Evolutionary conservation across 1,139 yeast species (phyloP).

Genomic region (Petasospora rhodanensis): DNA sequence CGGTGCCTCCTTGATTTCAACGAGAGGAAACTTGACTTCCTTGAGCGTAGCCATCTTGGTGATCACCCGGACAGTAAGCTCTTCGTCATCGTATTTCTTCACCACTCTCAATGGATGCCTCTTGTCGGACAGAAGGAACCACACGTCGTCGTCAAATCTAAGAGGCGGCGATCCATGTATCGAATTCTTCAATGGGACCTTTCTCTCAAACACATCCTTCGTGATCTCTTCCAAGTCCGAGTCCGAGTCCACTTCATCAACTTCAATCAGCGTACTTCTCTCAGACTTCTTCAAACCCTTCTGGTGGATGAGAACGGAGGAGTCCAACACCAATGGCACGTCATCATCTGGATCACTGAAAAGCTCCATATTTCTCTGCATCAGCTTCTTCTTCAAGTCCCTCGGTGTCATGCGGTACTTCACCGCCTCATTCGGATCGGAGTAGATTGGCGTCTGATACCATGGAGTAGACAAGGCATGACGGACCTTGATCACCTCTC

Average conservation of each 20-base stretch:
- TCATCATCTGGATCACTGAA: conserved; percentile 3
- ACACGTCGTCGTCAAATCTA: conserved; percentile 4
- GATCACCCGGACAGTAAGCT: conserved; percentile 18
- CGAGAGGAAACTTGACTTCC: conserved; percentile 26
- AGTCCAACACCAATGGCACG: conserved; percentile 10
- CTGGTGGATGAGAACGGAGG: conserved; percentile 10
- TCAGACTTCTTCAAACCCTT: conserved; percentile 4
- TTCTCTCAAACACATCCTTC: conserved; percentile 7
- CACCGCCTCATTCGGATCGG: conserved; percentile 2
- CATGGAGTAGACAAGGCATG: conserved; percentile 26
- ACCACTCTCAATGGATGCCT: conserved; percentile 7
- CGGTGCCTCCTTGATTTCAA: conserved; percentile 28
- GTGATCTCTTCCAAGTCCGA: conserved; percentile 18
- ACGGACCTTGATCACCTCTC: conserved; percentile 28
- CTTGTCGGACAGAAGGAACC: conserved; percentile 5
- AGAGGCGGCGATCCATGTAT: not conserved
- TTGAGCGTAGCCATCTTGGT: conserved; percentile 30
- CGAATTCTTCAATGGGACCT: not conserved
- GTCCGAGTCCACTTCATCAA: conserved; percentile 9
- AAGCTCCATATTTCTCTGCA: conserved; percentile 11
- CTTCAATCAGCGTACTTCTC: conserved; percentile 1
- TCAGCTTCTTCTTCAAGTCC: conserved; percentile 5
- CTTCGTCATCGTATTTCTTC: conserved; percentile 1
- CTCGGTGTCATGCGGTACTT: conserved; percentile 3
- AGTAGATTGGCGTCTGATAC: conserved; percentile 22